These are phyloP conservation scores for Paragyromitra xinjiangensis DNA, from an alignment of 495 filamentous ascomycete species.

Conservation along the genomic window DNA sequence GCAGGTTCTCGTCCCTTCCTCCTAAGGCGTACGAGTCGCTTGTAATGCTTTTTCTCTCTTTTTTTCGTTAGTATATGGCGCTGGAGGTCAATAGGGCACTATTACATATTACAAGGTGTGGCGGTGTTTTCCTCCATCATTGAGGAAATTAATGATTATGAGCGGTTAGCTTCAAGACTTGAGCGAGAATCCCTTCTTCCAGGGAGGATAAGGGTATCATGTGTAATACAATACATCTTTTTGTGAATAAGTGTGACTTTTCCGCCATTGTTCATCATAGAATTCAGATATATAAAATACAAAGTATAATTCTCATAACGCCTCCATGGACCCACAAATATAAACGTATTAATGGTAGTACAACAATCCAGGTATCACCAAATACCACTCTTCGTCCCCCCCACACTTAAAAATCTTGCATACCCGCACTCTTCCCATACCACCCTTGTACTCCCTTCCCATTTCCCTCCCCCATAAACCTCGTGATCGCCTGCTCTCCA, in stretches of 20 bases:
- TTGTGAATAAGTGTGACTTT: constrained; percentile 11
- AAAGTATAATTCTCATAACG: constrained; percentile 5
- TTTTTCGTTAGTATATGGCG: constrained; percentile 32
- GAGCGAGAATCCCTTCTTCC: not conserved
- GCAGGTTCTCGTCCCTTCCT: constrained; percentile 17
- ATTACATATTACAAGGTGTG: constrained; percentile 27
- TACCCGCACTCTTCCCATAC: constrained; percentile 49
- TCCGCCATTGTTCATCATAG: not conserved
- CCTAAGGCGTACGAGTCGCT: constrained; percentile 10
- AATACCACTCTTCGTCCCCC: not conserved
- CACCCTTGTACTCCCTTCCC: constrained; percentile 50
- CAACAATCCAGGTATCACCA: not conserved
- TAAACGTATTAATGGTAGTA: constrained; percentile 2
- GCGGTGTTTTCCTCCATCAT: constrained; percentile 13
- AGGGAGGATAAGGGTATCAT: not conserved
- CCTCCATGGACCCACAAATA: not conserved
- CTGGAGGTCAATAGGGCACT: constrained; percentile 31
- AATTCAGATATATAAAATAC: constrained; percentile 7
- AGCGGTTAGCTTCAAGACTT: constrained; percentile 11
- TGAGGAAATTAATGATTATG: constrained; percentile 34
- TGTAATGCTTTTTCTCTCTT: constrained; percentile 18
- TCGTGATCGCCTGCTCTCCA: constrained; percentile 72
- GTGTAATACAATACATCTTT: constrained; percentile 31
- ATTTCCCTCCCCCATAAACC: constrained; percentile 68
- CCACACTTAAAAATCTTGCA: constrained; percentile 42